These are phyloP conservation scores for Saccharomyces eubayanus DNA, from an alignment of 805 yeast genomes.

Conservation along the genomic window DNA sequence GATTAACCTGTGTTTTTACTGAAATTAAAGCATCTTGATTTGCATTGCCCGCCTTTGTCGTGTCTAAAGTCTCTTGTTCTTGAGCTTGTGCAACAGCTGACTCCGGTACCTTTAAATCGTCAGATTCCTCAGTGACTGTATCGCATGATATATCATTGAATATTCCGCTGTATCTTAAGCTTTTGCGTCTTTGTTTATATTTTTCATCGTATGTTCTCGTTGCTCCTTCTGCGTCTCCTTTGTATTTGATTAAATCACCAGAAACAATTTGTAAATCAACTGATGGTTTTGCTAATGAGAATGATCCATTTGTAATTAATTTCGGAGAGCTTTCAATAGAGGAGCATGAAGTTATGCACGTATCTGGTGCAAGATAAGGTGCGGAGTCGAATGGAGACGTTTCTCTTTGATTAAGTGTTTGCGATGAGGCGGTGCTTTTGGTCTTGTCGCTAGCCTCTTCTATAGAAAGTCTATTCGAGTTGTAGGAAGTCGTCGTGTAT, in stretches of 20 bases:
- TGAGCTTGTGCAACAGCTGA: neutral
- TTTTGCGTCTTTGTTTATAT: neutral
- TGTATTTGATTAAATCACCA: conserved; percentile 33
- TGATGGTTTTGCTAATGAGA: conserved; percentile 29
- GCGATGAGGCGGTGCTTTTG: neutral
- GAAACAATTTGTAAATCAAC: conserved; percentile 30
- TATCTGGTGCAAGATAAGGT: conserved; percentile 12
- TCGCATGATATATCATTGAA: neutral
- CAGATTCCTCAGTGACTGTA: conserved; percentile 1
- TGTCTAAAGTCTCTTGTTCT: neutral
- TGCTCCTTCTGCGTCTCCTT: conserved; percentile 14
- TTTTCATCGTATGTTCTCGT: conserved; percentile 13
- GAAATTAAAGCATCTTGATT: neutral
- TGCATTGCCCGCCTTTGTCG: neutral
- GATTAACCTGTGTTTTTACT: neutral
- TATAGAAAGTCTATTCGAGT: neutral
- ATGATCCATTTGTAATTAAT: conserved; percentile 17
- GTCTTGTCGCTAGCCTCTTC: neutral
- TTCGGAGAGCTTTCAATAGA: conserved; percentile 15
- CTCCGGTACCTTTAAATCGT: neutral
- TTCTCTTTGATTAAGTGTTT: conserved; percentile 1
- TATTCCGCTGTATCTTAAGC: conserved; percentile 1
- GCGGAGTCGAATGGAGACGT: conserved; percentile 14
- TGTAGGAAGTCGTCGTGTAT: neutral
- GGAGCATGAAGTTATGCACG: conserved; percentile 4